Evolutionary conservation across 805 yeast genomes (phyloP).

Genomic region (Candida silvatica): DNA sequence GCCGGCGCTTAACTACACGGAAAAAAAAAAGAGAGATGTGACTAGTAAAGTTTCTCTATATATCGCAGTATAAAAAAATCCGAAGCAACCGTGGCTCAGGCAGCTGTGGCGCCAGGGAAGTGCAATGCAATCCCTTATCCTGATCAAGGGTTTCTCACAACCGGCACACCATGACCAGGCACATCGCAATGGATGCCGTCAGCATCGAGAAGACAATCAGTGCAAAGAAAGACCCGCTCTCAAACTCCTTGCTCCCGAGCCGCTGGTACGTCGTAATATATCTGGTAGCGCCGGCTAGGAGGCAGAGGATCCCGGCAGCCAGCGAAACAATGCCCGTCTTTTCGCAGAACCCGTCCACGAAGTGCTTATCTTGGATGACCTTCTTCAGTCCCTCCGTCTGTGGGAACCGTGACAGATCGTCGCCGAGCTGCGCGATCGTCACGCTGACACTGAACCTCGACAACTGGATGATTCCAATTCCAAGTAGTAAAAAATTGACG

Average conservation of each 20-base stretch:
- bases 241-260: slow-evolving; percentile 13
- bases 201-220: slow-evolving; percentile 25
- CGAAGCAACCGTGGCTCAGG: too few species aligned
- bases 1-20: too few species aligned
- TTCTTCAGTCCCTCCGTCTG: slow-evolving; percentile 2
- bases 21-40: too few species aligned
- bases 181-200: too few species aligned
- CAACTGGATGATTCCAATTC: slow-evolving; percentile 46
- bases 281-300: slow-evolving; percentile 34
- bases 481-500: slow-evolving; percentile 40
- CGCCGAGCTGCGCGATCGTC: slow-evolving; percentile 5
- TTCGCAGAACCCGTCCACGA: slow-evolving; percentile 11
- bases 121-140: too few species aligned
- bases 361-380: slow-evolving; percentile 5
- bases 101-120: too few species aligned
- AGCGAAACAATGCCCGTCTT: slow-evolving; percentile 28
- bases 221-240: slow-evolving; percentile 31
- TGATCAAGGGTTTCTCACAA: too few species aligned
- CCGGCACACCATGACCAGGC: too few species aligned
- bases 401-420: background rate
- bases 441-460: slow-evolving; percentile 27
- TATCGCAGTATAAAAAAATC: too few species aligned
- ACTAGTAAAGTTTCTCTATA: too few species aligned
- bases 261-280: slow-evolving; percentile 34
- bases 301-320: slow-evolving; percentile 31